Evolutionary conservation across 169 alveolate species (phyloP), one percentile per base, ranked within the genome.

Genomic region (Eimeria acervulina): DNA sequence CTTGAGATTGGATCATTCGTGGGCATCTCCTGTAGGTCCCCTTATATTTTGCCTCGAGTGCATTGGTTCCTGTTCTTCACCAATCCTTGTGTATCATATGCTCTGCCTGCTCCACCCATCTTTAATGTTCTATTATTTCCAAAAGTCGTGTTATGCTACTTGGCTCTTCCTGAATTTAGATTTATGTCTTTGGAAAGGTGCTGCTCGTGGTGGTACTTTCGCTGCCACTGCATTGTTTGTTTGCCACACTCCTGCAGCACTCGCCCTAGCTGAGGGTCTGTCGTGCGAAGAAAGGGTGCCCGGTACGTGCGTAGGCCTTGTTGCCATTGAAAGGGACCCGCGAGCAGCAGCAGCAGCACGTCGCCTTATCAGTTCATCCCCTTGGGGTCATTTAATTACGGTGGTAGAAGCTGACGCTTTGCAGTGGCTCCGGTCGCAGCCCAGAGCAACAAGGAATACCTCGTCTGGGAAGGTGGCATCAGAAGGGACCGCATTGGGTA

Each of bases 1-100:
- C 96, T 95, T 33, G 97, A 95, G 59, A 88, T 95, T 19, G 97
- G 97, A 12, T 85, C 96, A 33, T 95, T 95, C 81, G 93, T 95
- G 4, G 97, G 97, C 31, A 81, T 95, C 68, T 95, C 97, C 36
- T 28, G 97, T 95, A 47, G 44, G 95, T 1, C 84, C 28, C 66
- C 51, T 8, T 31, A 44, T 15, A 31, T 31, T 2, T 40, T 13
- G 23, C 51, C 33, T 51, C 15, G 40, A 66, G 63, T 44, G 83
- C 3, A 40, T 3, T 0, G 47, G 83, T 55, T 12, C 83, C 0
- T 59, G 8, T 19, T 40, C 15, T 13, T 13, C 78, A 26, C 59
- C 13, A 23, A 21, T 51, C 36, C 59, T 68, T 36, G 42, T 74
- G 33, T 1, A n/a, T 31, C 59, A 66, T 74, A 31, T 36, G n/a